These are phyloP conservation scores for Plasmodium coatneyi DNA, from an alignment of 169 alveolate genomes.

Conservation along the genomic window DNA sequence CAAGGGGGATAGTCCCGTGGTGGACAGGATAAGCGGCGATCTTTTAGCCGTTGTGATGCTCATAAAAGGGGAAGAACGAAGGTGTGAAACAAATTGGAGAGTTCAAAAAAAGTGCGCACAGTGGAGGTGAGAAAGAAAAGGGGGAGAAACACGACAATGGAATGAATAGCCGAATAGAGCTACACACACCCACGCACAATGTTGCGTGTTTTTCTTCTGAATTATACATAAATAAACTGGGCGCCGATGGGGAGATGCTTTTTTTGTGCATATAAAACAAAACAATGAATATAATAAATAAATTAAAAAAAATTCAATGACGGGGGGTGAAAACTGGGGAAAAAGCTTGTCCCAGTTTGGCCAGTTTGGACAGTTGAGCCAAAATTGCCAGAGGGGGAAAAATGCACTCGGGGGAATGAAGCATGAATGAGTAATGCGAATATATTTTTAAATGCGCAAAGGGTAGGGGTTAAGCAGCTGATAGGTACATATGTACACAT, in stretches of 20 bases:
- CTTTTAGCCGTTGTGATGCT: neutral
- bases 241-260: too few relatives aligned
- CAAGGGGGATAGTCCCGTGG: neutral
- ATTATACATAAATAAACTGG: slow-evolving; percentile 2
- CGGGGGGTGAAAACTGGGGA: neutral
- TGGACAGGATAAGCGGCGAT: neutral
- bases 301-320: neutral
- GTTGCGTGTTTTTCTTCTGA: neutral
- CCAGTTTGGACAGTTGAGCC: neutral
- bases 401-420: neutral
- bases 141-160: neutral
- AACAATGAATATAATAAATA: neutral
- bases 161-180: neutral
- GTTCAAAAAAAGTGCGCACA: neutral
- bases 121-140: neutral
- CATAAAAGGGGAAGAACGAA: neutral
- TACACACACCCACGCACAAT: neutral
- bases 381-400: neutral
- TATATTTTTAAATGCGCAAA: neutral
- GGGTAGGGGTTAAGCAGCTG: neutral
- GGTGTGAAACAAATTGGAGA: slow-evolving; percentile 36
- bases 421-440: neutral
- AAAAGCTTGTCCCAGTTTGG: neutral
- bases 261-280: neutral
- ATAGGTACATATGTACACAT: neutral